phyloP scores from a whole-genome alignment of 1,139 yeast species.

The Eremothecium coryli region DNA sequence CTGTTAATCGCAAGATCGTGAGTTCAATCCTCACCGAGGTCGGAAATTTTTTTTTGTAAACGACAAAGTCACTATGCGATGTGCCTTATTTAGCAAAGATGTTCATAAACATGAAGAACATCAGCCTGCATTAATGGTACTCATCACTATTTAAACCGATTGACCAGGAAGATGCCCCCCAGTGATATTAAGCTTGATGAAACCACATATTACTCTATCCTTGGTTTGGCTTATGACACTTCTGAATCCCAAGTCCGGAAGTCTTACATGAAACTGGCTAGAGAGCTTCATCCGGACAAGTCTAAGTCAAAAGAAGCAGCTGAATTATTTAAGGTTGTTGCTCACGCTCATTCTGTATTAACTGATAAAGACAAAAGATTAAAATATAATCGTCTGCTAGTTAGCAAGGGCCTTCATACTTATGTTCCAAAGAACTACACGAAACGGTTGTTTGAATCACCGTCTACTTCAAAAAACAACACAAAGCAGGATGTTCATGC shows the following conservation, averaged over 20 bases:
- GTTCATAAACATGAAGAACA: too few relatives aligned
- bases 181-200: conserved; percentile 19
- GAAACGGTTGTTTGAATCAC: conserved; percentile 1
- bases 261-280: conserved; percentile 28
- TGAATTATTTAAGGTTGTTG: conserved; percentile 26
- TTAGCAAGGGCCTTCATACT: conserved; percentile 15
- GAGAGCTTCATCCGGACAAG: conserved; percentile 29
- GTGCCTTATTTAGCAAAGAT: too few relatives aligned
- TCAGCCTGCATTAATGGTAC: not conserved
- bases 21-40: conserved; percentile 33
- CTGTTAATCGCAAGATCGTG: conserved; percentile 33
- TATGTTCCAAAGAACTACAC: conserved; percentile 12
- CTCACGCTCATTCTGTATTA: conserved; percentile 27
- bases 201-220: conserved; percentile 26
- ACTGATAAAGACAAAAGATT: conserved; percentile 19
- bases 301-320: conserved; percentile 24
- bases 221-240: conserved; percentile 24
- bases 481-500: not conserved
- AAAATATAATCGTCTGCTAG: conserved; percentile 19
- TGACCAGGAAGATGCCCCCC: conserved; percentile 1
- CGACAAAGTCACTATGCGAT: not conserved
- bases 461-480: conserved; percentile 2
- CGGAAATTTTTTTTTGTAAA: conserved; percentile 11
- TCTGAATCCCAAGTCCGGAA: conserved; percentile 24
- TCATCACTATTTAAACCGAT: not conserved